phyloP scores from a whole-genome alignment of 75 land plant species.

The Sequoia sempervirens region DNA sequence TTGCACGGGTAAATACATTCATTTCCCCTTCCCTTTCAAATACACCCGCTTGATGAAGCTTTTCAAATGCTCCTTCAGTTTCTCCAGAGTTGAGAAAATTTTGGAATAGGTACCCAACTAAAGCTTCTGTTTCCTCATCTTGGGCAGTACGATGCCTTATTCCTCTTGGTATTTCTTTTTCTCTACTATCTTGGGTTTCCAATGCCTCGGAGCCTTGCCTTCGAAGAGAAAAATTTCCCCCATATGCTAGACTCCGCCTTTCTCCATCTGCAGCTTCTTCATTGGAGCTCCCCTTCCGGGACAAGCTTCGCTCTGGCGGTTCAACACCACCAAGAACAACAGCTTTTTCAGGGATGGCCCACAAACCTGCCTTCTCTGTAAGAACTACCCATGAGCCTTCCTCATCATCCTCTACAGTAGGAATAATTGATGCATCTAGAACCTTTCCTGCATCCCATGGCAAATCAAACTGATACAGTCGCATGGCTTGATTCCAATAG shows the following conservation, averaged over 20 bases:
- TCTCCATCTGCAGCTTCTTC: constrained; percentile 58
- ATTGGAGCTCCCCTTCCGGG: constrained; percentile 59
- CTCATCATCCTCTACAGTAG: constrained; percentile 64
- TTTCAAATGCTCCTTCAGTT: constrained; percentile 64
- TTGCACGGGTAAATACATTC: constrained; percentile 80
- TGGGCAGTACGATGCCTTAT: constrained; percentile 34
- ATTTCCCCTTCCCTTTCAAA: constrained; percentile 88
- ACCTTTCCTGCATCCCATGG: constrained; percentile 95
- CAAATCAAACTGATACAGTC: constrained; percentile 87
- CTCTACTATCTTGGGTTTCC: constrained; percentile 27
- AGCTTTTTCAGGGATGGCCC: constrained; percentile 93
- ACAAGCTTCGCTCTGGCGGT: constrained; percentile 72
- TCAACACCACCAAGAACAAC: constrained; percentile 78
- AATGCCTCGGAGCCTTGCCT: constrained; percentile 49
- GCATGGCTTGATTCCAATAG: constrained; percentile 44
- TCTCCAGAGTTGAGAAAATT: constrained; percentile 64
- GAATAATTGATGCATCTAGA: constrained; percentile 80
- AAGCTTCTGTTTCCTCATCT: constrained; percentile 91
- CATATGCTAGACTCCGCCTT: constrained; percentile 34
- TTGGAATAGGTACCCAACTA: constrained; percentile 68
- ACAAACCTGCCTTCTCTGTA: constrained; percentile 91
- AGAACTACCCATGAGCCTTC: constrained; percentile 93
- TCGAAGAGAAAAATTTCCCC: constrained; percentile 31
- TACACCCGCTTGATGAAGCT: constrained; percentile 69
- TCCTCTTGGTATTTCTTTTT: constrained; percentile 16